phyloP scores from a whole-genome alignment of 768 basidiomycete genomes.

The Russula dissimulans region DNA sequence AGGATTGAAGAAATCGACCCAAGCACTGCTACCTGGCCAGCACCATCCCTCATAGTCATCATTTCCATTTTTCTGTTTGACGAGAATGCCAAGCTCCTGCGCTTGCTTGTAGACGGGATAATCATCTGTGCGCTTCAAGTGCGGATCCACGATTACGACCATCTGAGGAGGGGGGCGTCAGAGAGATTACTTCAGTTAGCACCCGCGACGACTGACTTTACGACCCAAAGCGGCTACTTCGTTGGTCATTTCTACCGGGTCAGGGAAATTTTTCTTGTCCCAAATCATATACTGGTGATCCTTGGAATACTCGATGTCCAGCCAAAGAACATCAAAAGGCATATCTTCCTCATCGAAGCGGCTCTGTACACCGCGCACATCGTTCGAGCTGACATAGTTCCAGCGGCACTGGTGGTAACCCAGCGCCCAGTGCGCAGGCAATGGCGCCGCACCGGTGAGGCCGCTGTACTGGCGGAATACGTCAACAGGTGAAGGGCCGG shows the following conservation, averaged over 20 bases:
- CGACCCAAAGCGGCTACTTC: conserved; percentile 78
- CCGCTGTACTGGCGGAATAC: conserved; percentile 79
- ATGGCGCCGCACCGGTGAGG: conserved; percentile 75
- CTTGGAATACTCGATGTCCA: conserved; percentile 91
- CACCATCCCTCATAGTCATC: conserved; percentile 97
- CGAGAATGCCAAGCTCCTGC: conserved; percentile 68
- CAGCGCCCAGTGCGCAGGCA: conserved; percentile 88
- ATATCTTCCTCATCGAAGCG: conserved; percentile 92
- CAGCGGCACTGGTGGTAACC: conserved; percentile 97
- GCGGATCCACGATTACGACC: conserved; percentile 96
- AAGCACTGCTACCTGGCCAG: conserved; percentile 93
- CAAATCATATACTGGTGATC: conserved; percentile 98
- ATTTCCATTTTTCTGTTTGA: conserved; percentile 71
- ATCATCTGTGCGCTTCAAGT: conserved; percentile 71
- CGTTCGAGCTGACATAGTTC: conserved; percentile 92
- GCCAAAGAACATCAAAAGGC: conserved; percentile 94
- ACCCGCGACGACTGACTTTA: conserved; percentile 46
- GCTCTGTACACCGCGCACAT: conserved; percentile 74
- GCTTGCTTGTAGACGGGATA: conserved; percentile 86
- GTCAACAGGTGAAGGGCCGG: conserved; percentile 77
- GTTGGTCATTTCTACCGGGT: conserved; percentile 88
- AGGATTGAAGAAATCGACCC: conserved; percentile 98
- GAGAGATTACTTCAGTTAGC: background rate
- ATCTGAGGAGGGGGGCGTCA: conserved; percentile 47
- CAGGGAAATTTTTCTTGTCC: conserved; percentile 87